Conservation (phyloP, 148 eudicot species). For the Fagopyrum esculentum region DNA sequence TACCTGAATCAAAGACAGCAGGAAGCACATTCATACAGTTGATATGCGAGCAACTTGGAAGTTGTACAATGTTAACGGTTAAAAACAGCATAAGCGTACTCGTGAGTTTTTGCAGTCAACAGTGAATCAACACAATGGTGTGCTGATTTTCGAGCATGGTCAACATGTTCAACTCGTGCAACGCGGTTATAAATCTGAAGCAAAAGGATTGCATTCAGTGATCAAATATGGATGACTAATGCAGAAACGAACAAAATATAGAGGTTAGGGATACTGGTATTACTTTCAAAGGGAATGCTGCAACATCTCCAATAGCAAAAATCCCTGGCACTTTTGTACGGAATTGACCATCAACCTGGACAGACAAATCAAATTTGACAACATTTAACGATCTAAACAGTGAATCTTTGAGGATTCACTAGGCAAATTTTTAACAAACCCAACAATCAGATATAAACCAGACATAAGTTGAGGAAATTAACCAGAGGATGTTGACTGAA, state of each 20-base stretch:
- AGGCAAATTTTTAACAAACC: no score
- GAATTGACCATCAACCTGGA: slow-evolving; percentile 95
- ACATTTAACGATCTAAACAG: neutral
- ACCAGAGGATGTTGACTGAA: neutral
- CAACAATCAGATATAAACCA: neutral
- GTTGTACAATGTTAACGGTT: neutral
- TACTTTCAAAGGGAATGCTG: slow-evolving; percentile 94
- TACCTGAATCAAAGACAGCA: slow-evolving; percentile 37
- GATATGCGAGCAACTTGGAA: neutral
- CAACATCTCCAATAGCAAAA: slow-evolving; percentile 96
- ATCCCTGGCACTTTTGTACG: slow-evolving; percentile 78
- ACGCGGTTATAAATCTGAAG: slow-evolving; percentile 77
- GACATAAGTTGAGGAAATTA: neutral
- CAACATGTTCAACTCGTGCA: slow-evolving; percentile 93
- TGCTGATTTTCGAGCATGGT: slow-evolving; percentile 96
- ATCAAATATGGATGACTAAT: neutral
- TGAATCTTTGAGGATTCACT: neutral
- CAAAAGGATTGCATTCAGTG: slow-evolving; percentile 16
- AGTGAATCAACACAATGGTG: slow-evolving; percentile 79
- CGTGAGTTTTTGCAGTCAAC: slow-evolving; percentile 59
- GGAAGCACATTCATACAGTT: neutral
- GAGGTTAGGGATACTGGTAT: neutral
- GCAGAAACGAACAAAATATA: slow-evolving; percentile 2
- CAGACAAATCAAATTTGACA: neutral
- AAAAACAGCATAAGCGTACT: slow-evolving; percentile 30